These are phyloP conservation scores for Alternaria novae-zelandiae DNA, from an alignment of 2,329 filamentous ascomycete genomes.

Conservation along the genomic window DNA sequence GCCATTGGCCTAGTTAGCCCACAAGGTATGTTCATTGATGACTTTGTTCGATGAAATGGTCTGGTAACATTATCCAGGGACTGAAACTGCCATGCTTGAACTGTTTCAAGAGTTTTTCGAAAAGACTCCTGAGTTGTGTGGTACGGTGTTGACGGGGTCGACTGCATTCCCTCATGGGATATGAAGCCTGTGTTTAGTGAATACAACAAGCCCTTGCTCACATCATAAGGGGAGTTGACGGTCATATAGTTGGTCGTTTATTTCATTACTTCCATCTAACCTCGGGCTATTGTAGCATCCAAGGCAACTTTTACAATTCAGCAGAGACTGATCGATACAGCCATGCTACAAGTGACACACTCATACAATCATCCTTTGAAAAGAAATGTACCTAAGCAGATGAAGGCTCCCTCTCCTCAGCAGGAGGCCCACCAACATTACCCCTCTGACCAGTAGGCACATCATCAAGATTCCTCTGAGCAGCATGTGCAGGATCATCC, in stretches of 20 bases:
- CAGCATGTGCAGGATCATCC: slow-evolving; percentile 42
- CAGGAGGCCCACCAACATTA: slow-evolving; percentile 35
- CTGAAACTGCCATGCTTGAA: not conserved
- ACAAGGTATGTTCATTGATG: not conserved
- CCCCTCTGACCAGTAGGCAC: slow-evolving; percentile 44
- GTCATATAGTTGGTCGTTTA: not conserved
- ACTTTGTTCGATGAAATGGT: not conserved
- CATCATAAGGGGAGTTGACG: not conserved
- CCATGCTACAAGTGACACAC: not conserved
- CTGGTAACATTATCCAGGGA: not conserved
- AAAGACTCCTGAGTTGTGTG: not conserved
- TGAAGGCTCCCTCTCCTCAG: slow-evolving; percentile 45
- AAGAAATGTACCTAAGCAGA: not conserved
- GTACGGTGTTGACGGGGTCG: not conserved
- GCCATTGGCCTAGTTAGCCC: not conserved
- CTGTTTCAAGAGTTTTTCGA: not conserved
- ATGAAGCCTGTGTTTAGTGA: not conserved
- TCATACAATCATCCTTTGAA: not conserved
- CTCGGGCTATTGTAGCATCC: too few species aligned
- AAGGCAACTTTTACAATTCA: too few species aligned
- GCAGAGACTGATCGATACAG: not conserved
- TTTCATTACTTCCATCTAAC: not conserved
- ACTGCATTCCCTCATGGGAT: not conserved
- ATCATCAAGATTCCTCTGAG: slow-evolving; percentile 49
- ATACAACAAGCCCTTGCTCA: not conserved